phyloP scores from a whole-genome alignment of 2,329 filamentous ascomycete species.

The Cladosporium halotolerans region DNA sequence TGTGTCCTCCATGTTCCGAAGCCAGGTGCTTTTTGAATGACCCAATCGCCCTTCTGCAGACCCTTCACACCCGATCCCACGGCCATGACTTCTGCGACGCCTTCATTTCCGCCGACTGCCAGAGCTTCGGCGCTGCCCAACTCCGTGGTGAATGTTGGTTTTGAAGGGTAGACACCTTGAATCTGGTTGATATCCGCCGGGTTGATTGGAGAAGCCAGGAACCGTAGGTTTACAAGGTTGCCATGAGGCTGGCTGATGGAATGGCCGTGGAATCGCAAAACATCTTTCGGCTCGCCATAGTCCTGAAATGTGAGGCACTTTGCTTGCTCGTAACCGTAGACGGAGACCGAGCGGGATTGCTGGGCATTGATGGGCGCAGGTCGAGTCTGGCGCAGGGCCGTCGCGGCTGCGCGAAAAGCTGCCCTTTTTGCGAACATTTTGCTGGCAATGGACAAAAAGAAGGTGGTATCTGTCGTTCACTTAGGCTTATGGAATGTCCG shows the following conservation, averaged over 20 bases:
- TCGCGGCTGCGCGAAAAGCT: slow-evolving; percentile 8
- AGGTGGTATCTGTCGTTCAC: not conserved
- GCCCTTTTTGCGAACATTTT: slow-evolving; percentile 22
- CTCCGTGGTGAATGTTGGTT: slow-evolving; percentile 67
- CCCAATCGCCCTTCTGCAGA: slow-evolving; percentile 79
- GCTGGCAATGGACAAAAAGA: not conserved
- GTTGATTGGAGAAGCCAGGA: slow-evolving; percentile 89
- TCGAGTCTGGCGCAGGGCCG: slow-evolving; percentile 9
- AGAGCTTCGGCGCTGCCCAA: slow-evolving; percentile 72
- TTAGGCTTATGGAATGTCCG: too few relatives aligned
- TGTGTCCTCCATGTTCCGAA: slow-evolving; percentile 96
- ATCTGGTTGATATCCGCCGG: slow-evolving; percentile 97
- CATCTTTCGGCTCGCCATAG: slow-evolving; percentile 68
- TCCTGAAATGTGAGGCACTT: slow-evolving; percentile 73
- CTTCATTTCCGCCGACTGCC: slow-evolving; percentile 83
- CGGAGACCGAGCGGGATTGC: slow-evolving; percentile 43
- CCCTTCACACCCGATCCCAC: slow-evolving; percentile 56
- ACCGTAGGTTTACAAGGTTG: slow-evolving; percentile 67
- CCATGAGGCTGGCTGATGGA: slow-evolving; percentile 72
- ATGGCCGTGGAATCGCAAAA: slow-evolving; percentile 64
- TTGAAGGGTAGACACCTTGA: slow-evolving; percentile 89
- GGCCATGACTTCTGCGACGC: slow-evolving; percentile 80
- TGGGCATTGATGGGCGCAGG: slow-evolving; percentile 4
- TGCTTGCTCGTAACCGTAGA: slow-evolving; percentile 76
- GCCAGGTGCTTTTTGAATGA: slow-evolving; percentile 74